Evolutionary conservation across 2,329 filamentous ascomycete genomes (phyloP), one percentile per base, ranked within the genome.

Genomic region (Epichloe hybrida): DNA sequence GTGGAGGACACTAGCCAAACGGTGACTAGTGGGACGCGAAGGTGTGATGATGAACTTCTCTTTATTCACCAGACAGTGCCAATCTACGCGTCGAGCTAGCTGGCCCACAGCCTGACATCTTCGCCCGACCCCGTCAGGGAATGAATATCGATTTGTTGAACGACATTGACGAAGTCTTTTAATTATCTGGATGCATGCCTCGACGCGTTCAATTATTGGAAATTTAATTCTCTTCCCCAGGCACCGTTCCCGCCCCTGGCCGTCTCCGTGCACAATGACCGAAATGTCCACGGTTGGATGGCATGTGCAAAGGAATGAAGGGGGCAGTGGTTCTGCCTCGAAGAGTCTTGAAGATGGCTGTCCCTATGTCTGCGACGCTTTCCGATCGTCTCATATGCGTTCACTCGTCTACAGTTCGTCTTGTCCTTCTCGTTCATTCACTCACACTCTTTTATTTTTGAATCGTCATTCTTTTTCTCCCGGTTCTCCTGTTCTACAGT

Each of bases 221-320:
- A 42, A 52, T 42, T 49, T 31, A 15, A 46, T 52, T 38, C 42
- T 5, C 37, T 3, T 45, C 7, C 35, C 17, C 15, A 36, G 13
- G 27, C 41, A 34, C 40, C 20, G 27, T 35, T 15, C 13, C 9
- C 23, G 27, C 21, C 48, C 23, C 15, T 17, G 41, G 48, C 46
- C 50, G 35, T 27, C n/a, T n/a, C n/a, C n/a, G n/a, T n/a, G n/a
- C n/a, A 52, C 52, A 53, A 52, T 58, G 54, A 56, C 53, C 50
- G n/a, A n/a, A n/a, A n/a, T n/a, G n/a, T n/a, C 47, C 45, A 57
- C 57, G 59, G 52, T 54, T 52, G 52, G 48, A 43, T 43, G n/a
- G n/a, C n/a, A n/a, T 53, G 45, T 61, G 48, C n/a, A 50, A 31
- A 62, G 66, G 66, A 69, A 69, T 69, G 66, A 65, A 69, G 66